Evolutionary conservation across 2,329 filamentous ascomycete genomes (phyloP).

Genomic region (Botryotinia narcissicola): DNA sequence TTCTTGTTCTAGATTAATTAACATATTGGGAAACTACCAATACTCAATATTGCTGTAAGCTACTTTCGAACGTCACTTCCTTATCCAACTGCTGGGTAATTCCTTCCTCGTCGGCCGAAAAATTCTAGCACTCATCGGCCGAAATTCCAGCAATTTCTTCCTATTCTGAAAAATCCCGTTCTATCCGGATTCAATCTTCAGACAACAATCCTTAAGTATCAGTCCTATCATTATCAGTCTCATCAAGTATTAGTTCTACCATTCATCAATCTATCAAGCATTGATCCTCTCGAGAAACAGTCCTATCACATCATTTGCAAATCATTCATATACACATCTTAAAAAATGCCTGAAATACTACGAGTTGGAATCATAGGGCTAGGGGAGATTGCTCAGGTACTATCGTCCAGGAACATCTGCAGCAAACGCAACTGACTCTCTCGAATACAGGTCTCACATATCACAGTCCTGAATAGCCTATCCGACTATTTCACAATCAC

Average conservation of each 20-base stretch:
- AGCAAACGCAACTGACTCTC: background rate
- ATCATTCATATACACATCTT: background rate
- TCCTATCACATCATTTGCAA: background rate
- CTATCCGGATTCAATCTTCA: background rate
- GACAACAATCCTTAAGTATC: background rate
- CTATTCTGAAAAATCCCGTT: background rate
- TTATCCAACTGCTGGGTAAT: background rate
- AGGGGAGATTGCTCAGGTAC: slow-evolving; percentile 47
- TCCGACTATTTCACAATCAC: slow-evolving; percentile 33
- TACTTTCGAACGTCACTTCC: background rate
- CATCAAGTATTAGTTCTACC: background rate
- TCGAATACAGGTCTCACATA: slow-evolving; percentile 43
- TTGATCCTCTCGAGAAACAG: background rate
- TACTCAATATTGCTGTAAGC: background rate
- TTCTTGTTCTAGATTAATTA: background rate
- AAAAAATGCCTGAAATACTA: slow-evolving; percentile 16
- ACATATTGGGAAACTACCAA: background rate
- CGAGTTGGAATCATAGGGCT: slow-evolving; percentile 40
- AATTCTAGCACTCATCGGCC: too few relatives aligned
- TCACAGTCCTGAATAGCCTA: slow-evolving; percentile 47
- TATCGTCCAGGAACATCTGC: background rate
- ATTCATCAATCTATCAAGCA: background rate
- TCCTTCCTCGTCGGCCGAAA: too few relatives aligned
- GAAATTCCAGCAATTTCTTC: background rate
- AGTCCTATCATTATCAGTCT: background rate